Conservation (phyloP, 768 basidiomycete species). For the Chlorophyllum brunneum region DNA sequence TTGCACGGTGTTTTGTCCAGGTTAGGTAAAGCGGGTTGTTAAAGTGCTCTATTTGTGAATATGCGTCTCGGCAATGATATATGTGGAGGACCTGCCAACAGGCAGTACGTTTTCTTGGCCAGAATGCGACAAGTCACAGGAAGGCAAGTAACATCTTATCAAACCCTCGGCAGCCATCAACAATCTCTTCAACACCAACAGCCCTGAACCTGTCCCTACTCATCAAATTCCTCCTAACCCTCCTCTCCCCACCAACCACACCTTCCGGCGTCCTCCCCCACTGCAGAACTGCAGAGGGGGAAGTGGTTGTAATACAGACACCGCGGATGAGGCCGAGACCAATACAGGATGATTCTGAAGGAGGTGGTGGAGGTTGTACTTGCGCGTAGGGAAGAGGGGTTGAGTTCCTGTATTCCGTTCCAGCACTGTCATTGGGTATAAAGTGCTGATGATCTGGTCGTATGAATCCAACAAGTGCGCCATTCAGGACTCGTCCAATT, state of each 20-base stretch:
- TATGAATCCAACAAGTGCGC: slow-evolving; percentile 76
- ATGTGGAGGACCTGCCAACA: too few species aligned
- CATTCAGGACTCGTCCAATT: slow-evolving; percentile 68
- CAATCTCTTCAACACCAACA: not conserved
- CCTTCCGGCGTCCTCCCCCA: slow-evolving; percentile 66
- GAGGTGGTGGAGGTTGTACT: slow-evolving; percentile 48
- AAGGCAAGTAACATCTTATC: too few species aligned
- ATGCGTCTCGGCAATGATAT: too few species aligned
- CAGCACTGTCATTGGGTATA: not conserved
- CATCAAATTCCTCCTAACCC: slow-evolving; percentile 86
- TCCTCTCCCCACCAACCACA: slow-evolving; percentile 61
- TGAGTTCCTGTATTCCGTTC: not conserved
- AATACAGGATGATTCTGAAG: slow-evolving; percentile 57
- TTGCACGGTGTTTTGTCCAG: too few species aligned
- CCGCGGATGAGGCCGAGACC: slow-evolving; percentile 77
- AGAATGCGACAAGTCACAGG: too few species aligned
- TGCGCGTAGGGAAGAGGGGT: slow-evolving; percentile 61
- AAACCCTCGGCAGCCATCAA: too few species aligned
- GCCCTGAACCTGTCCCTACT: slow-evolving; percentile 63
- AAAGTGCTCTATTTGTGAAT: too few species aligned
- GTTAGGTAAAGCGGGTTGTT: too few species aligned
- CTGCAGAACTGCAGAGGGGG: slow-evolving; percentile 39
- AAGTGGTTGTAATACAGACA: slow-evolving; percentile 22
- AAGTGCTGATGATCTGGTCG: slow-evolving; percentile 10
- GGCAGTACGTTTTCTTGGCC: too few species aligned